Evolutionary conservation across 2,329 filamentous ascomycete species (phyloP), one percentile per base, ranked within the genome.

Genomic region (Pseudomassariella vexata): DNA sequence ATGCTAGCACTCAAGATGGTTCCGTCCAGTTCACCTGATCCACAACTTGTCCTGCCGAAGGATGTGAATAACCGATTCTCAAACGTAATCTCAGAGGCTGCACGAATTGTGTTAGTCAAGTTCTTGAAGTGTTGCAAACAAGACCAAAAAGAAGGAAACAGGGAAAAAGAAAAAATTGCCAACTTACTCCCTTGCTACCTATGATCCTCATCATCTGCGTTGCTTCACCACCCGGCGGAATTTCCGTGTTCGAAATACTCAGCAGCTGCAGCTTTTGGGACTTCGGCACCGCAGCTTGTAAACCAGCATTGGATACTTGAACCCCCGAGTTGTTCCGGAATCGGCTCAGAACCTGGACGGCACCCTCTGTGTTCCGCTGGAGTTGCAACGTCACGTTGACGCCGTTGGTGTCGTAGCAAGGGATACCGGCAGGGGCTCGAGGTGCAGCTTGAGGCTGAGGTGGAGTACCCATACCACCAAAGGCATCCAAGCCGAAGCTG

Each of bases 11-110:
- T 41, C 28, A 49, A 20, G 62, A 68, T 34, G 87, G 81, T 62
- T 98, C 92, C 19, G 85, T 82, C 92, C 92, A 98, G 65, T 95
- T 94, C 37, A 96, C 88, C 62, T 96, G 89, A 52, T 98, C 92
- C 55, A 83, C 82, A 12, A 94, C 71, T 40, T 82, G 73, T 32
- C 79, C 79, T 16, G 69, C 76, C 36, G 76, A 73, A 36, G 82
- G 77, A 57, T 84, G 83, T 20, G 75, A 66, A 56, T 88, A 96
- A 36, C 76, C 79, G 50, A 98, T 76, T 62, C 88, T 88, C 51
- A 98, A 66, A 52, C 92, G 80, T 48, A 98, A 67, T 41, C 90
- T 79, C 42, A 98, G 74, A 44, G 83, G 72, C 92, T 95, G 49
- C 20, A 44, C n/a, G n/a, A 24, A 19, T 24, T 29, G 28, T 28